Percentiles rank a stretch among this genome's conserved stretches.
These are phyloP conservation scores for Stipa capillata DNA, from an alignment of 176 grass and related monocot genomes.

Conservation along the genomic window DNA sequence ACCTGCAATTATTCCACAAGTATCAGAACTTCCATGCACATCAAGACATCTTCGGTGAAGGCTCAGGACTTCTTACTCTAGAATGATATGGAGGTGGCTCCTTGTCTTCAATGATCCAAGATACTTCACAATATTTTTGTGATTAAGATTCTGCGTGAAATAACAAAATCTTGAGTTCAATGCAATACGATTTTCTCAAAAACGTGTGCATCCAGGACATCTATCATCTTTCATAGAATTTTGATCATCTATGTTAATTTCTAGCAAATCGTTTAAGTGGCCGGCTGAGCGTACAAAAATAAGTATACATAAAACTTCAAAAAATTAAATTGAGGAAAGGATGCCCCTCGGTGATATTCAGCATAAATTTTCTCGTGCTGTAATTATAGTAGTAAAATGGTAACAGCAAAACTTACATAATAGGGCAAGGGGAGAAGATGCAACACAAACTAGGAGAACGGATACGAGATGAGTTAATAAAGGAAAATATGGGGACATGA, in stretches of 20 bases:
- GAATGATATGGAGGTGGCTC: slow-evolving; percentile 96
- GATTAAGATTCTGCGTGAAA: slow-evolving; percentile 87
- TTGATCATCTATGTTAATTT: not conserved
- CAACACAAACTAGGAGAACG: not conserved
- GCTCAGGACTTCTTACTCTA: slow-evolving; percentile 53
- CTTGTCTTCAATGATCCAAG: slow-evolving; percentile 91
- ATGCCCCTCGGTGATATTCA: not conserved
- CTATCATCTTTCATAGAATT: not conserved
- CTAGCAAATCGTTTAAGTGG: not conserved
- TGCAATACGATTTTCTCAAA: not conserved
- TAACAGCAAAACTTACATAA: not conserved
- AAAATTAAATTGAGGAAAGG: not conserved
- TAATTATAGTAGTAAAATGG: not conserved
- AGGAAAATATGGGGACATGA: not conserved
- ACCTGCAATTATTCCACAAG: slow-evolving; percentile 39
- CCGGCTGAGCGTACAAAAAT: not conserved
- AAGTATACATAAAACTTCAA: not conserved
- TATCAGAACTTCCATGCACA: slow-evolving; percentile 24
- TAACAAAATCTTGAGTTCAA: not conserved
- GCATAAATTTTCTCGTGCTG: not conserved
- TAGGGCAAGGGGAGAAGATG: not conserved
- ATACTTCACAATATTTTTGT: slow-evolving; percentile 99
- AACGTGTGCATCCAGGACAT: not conserved
- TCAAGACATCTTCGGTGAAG: not conserved
- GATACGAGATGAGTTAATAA: not conserved